Evolutionary conservation across 75 land plant genomes (phyloP).

Genomic region (Selaginella moellendorffii): DNA sequence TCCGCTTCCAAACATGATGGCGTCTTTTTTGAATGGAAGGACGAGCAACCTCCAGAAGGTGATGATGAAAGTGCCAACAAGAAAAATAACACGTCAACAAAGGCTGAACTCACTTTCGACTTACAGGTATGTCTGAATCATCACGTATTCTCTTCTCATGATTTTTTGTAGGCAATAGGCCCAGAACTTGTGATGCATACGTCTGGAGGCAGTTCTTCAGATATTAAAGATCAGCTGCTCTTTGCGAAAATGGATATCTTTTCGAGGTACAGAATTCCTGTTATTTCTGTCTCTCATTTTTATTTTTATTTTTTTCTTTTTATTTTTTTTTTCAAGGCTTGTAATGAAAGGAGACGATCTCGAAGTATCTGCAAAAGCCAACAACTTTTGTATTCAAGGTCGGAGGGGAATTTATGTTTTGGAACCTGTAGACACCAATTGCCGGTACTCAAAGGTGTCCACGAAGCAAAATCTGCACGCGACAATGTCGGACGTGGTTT

Average conservation of each 20-base stretch:
- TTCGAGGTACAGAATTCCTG: conserved; percentile 42
- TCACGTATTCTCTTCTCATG: background rate
- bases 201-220: conserved; percentile 26
- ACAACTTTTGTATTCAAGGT: conserved; percentile 57
- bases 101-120: conserved; percentile 22
- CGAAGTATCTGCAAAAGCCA: conserved; percentile 64
- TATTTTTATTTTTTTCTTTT: too few relatives aligned
- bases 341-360: conserved; percentile 44
- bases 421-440: conserved; percentile 72
- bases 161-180: conserved; percentile 66
- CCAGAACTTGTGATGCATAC: conserved; percentile 84
- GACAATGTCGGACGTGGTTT: conserved; percentile 57
- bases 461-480: conserved; percentile 70
- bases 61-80: too few relatives aligned
- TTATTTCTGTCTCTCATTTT: too few relatives aligned
- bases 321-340: background rate
- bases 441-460: conserved; percentile 48
- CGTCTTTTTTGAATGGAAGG: conserved; percentile 37
- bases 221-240: conserved; percentile 47
- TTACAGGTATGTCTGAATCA: conserved; percentile 18
- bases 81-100: conserved; percentile 8
- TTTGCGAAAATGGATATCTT: conserved; percentile 67
- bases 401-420: conserved; percentile 70
- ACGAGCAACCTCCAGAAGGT: conserved; percentile 9
- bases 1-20: conserved; percentile 53